Evolutionary conservation across 2,329 filamentous ascomycete species (phyloP).

Genomic region (Fusarium sp.): DNA sequence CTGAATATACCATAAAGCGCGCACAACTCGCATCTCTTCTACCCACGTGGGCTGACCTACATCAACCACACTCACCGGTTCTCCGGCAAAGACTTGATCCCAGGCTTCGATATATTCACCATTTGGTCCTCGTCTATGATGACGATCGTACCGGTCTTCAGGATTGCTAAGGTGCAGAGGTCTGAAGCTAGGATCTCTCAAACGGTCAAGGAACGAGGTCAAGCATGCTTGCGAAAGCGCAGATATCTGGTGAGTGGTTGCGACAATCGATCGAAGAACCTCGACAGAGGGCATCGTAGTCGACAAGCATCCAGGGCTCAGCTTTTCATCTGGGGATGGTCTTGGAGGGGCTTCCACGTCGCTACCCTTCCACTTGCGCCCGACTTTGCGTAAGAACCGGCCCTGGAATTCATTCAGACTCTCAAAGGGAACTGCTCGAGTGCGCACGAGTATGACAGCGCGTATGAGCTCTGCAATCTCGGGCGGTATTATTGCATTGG

Average conservation of each 20-base stretch:
- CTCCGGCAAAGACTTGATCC: conserved; percentile 6
- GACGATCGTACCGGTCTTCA: no score
- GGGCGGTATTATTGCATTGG: conserved; percentile 4
- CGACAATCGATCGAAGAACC: conserved; percentile 21
- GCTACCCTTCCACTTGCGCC: no score
- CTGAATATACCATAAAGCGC: conserved; percentile 32
- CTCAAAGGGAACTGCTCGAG: conserved; percentile 8
- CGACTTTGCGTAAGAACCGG: not conserved
- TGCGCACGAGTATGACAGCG: conserved; percentile 9
- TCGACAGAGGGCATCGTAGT: not conserved
- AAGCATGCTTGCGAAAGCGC: conserved; percentile 31
- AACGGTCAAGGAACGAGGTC: conserved; percentile 18
- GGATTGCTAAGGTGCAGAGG: not conserved
- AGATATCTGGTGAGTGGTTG: conserved; percentile 29
- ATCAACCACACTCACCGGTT: conserved; percentile 4
- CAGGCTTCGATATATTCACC: not conserved
- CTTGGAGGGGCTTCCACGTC: no score
- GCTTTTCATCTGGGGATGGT: no score
- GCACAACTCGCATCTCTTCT: conserved; percentile 36
- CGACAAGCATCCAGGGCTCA: not conserved
- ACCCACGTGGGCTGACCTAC: conserved; percentile 30
- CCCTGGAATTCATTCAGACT: not conserved
- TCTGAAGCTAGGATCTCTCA: conserved; percentile 21
- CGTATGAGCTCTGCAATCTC: conserved; percentile 1
- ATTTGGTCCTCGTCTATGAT: not conserved